Evolutionary conservation across 768 basidiomycete species (phyloP), one percentile per base, ranked within the genome.

Genomic region (Rhizopogon salebrosus): DNA sequence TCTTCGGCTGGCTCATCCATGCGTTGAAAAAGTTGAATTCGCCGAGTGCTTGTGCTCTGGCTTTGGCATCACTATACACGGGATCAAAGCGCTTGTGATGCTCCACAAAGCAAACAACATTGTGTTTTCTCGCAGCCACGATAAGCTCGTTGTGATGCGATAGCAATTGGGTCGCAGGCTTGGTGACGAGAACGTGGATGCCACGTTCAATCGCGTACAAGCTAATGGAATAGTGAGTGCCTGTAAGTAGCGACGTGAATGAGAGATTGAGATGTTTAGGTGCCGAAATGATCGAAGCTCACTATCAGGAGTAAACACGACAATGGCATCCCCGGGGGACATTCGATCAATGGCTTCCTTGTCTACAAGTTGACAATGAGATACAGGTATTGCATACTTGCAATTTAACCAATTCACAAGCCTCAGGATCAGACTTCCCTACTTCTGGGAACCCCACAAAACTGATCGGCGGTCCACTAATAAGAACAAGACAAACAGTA

Each of bases 1-100:
- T 85, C 72, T 97, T 97, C 39, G 94, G 94, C 68, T 95, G 94
- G 63, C 89, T 92, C 94, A 97, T 97, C 92, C 94, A 95, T 35
- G 92, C 90, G 60, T 76, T 90, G 82, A 93, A 95, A 71, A 92
- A 95, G 72, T 94, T 95, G 74, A 94, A 92, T 69, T 95, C 91
- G 31, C 93, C 92, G 23, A 95, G 76, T 6, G 79, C 70, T 24
- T 77, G 79, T 26, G 87, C 87, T 49, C 87, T 84, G 4, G 83
- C 85, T 62, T 83, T 86, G 36, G 92, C 94, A 65, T 97, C 93
- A 62, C 87, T 88, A 74, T 97, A 95, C 11, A 87, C 92, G 5
- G 94, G 94, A 70, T 95, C 93, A 62, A 85, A 91, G 43, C 90
- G 82, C 66, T 92, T 93, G 72, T 93, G 91, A 63, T 95, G 92